Evolutionary conservation across 495 filamentous ascomycete genomes (phyloP).

Genomic region (Oleoguttula mirabilis): DNA sequence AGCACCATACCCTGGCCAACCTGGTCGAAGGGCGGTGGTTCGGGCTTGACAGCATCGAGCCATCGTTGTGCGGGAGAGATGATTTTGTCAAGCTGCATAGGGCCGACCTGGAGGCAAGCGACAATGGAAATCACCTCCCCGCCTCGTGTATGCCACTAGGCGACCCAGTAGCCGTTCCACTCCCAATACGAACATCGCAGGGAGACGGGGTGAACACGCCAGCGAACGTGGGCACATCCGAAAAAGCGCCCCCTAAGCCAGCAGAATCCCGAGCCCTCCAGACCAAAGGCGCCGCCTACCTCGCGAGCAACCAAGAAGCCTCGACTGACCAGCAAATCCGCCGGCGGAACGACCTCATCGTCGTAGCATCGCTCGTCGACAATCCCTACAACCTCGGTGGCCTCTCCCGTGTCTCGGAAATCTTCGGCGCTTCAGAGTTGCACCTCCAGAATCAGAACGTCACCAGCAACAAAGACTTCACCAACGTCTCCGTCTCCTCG

Average conservation of each 20-base stretch:
- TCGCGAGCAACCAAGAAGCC: neutral
- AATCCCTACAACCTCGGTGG: slow-evolving; percentile 39
- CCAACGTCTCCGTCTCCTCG: slow-evolving; percentile 32
- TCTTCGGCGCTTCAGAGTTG: slow-evolving; percentile 33
- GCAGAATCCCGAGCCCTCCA: slow-evolving; percentile 14
- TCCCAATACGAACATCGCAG: neutral
- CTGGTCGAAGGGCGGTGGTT: slow-evolving; percentile 29
- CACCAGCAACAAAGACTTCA: slow-evolving; percentile 31
- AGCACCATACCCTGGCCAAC: slow-evolving; percentile 24
- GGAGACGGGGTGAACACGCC: neutral
- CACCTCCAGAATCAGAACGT: slow-evolving; percentile 24
- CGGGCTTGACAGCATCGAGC: slow-evolving; percentile 20
- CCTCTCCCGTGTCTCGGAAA: slow-evolving; percentile 36
- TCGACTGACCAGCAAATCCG: neutral
- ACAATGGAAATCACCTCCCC: neutral
- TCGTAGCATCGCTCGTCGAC: slow-evolving; percentile 39
- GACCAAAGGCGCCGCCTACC: slow-evolving; percentile 21
- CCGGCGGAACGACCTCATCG: slow-evolving; percentile 25
- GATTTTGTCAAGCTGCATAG: slow-evolving; percentile 15
- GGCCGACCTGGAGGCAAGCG: neutral
- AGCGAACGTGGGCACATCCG: neutral
- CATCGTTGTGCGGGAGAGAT: slow-evolving; percentile 10
- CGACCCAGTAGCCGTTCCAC: neutral
- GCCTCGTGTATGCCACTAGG: slow-evolving; percentile 16
- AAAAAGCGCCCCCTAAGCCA: neutral